A percentile compares a stretch with the other conserved stretches of the same genome.
Evolutionary conservation across 352 stramenopile genomes (phyloP).

Genomic region (Pythium plurisporium): DNA sequence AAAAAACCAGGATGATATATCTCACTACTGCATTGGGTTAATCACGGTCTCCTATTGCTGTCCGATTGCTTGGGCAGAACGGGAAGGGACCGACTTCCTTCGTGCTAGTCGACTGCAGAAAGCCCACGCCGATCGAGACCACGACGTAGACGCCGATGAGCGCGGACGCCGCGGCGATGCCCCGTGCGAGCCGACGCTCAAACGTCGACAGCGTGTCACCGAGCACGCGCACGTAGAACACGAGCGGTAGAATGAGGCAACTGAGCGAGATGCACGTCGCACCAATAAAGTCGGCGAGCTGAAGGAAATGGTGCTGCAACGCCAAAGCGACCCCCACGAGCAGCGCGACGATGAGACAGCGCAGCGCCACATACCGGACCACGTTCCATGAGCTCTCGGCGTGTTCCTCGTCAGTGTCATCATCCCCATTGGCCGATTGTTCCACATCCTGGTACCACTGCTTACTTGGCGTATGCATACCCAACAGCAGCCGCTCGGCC

Average conservation of each 20-base stretch:
- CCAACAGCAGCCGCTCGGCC: constrained; percentile 37
- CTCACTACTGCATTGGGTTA: no score
- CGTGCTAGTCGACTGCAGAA: constrained; percentile 2
- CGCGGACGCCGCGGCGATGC: constrained; percentile 4
- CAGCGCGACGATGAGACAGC: constrained; percentile 48
- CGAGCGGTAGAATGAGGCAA: constrained; percentile 59
- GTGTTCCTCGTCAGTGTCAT: constrained; percentile 31
- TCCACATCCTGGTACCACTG: constrained; percentile 7
- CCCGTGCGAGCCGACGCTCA: constrained; percentile 24
- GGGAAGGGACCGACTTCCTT: neutral
- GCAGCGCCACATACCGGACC: constrained; percentile 45
- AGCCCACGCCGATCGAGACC: neutral
- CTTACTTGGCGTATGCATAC: constrained; percentile 64
- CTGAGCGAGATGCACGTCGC: constrained; percentile 44
- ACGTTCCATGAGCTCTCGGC: constrained; percentile 39
- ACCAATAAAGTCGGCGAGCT: constrained; percentile 63
- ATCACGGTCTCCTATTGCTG: neutral
- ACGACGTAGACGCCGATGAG: constrained; percentile 35
- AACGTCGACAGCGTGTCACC: constrained; percentile 50
- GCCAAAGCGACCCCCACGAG: constrained; percentile 28
- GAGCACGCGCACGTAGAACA: constrained; percentile 49
- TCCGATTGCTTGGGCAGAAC: constrained; percentile 4
- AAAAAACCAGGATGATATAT: neutral
- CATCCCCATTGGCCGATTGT: constrained; percentile 34
- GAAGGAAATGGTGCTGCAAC: constrained; percentile 44